Evolutionary conservation across 352 stramenopile genomes (phyloP).

Genomic region (Phytophthora cajani): DNA sequence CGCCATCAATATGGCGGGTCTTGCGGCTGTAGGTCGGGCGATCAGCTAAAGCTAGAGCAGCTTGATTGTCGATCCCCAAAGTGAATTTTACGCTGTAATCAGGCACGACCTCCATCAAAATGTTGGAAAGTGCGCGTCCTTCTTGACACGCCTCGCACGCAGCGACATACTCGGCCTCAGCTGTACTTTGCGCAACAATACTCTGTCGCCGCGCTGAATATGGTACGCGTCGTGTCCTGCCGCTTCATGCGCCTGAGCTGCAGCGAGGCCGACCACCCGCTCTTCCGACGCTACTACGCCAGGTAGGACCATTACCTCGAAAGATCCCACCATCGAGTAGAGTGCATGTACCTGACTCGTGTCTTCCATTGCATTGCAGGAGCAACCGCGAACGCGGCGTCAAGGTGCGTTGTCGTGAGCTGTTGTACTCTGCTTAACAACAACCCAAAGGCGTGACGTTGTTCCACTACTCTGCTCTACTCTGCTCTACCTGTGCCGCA

Average conservation of each 20-base stretch:
- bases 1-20: too few relatives aligned
- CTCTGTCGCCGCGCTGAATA: too few relatives aligned
- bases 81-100: too few relatives aligned
- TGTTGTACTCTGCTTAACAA: neutral
- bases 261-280: slow-evolving; percentile 33
- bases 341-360: neutral
- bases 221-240: slow-evolving; percentile 17
- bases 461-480: neutral
- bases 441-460: neutral
- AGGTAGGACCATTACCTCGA: slow-evolving; percentile 16
- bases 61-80: too few relatives aligned
- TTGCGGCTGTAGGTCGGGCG: too few relatives aligned
- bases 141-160: too few relatives aligned
- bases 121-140: too few relatives aligned
- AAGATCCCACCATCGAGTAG: neutral
- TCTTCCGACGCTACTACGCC: slow-evolving; percentile 37
- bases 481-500: neutral
- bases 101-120: too few relatives aligned
- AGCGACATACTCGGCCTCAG: too few relatives aligned
- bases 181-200: too few relatives aligned
- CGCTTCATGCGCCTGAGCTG: slow-evolving; percentile 36
- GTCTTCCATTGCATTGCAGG: slow-evolving; percentile 12
- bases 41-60: too few relatives aligned
- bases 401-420: slow-evolving; percentile 20
- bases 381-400: slow-evolving; percentile 27